A percentile compares a stretch with the other conserved stretches of the same genome.
Conservation (phyloP, 164 flowering plant genomes). For the Taxillus chinensis region DNA sequence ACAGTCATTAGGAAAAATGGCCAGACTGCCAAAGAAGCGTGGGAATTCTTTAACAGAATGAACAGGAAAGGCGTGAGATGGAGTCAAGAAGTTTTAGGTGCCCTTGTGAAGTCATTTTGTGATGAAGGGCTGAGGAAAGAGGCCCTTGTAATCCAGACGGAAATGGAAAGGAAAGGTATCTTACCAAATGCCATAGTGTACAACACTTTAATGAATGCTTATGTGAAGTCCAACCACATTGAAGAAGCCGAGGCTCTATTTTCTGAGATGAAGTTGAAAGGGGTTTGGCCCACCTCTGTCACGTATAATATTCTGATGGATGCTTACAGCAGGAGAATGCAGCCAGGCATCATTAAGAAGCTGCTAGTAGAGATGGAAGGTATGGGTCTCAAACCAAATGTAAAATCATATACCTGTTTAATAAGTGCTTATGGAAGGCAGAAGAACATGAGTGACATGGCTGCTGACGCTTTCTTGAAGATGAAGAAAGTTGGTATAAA, state of each 20-base stretch:
- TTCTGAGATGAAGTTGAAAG: slow-evolving; percentile 68
- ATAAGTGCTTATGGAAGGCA: slow-evolving; percentile 87
- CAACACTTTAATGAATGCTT: slow-evolving; percentile 81
- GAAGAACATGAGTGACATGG: slow-evolving; percentile 80
- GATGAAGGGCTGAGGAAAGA: slow-evolving; percentile 80
- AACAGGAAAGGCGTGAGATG: slow-evolving; percentile 63
- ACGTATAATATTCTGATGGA: slow-evolving; percentile 82
- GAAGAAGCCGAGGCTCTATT: slow-evolving; percentile 98
- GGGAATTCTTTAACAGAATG: slow-evolving; percentile 83
- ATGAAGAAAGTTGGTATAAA: slow-evolving; percentile 72
- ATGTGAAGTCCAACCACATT: slow-evolving; percentile 52
- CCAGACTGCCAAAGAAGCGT: slow-evolving; percentile 68
- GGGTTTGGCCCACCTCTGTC: slow-evolving; percentile 50
- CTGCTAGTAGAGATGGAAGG: slow-evolving; percentile 65
- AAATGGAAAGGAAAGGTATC: slow-evolving; percentile 84
- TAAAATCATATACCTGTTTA: slow-evolving; percentile 69
- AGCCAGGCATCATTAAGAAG: slow-evolving; percentile 75
- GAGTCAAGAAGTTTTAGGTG: slow-evolving; percentile 68
- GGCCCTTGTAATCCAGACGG: slow-evolving; percentile 76
- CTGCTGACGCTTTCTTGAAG: slow-evolving; percentile 78
- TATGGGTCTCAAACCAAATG: slow-evolving; percentile 63
- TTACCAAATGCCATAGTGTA: slow-evolving; percentile 59
- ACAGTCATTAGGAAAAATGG: slow-evolving; percentile 77
- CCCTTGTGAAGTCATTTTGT: slow-evolving; percentile 82
- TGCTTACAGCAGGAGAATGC: slow-evolving; percentile 85